Base-by-base conservation (phyloP, 164 flowering plant genomes). In the Tinospora cordifolia region DNA sequence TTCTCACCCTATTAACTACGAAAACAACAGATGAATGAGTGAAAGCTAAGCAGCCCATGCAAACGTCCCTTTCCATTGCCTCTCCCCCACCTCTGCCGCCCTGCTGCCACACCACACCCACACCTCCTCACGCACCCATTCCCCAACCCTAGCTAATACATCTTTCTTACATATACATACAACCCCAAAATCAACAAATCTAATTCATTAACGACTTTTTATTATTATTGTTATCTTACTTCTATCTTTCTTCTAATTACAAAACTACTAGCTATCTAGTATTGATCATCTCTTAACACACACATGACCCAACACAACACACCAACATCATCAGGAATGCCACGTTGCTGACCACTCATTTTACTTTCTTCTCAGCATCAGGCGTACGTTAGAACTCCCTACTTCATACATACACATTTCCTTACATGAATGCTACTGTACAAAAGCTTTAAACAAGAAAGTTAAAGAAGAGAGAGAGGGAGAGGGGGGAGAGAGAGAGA, bases 11-110 rank as follows among this genome's bases (percentile, higher is more conserved):
- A 81, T 76, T 84, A 78, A 84, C 79, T 83, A 51, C 75, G 90
- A 85, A 78, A 85, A 79, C 81, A 83, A 87, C 87, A 69, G 81
- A 80, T 83, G 87, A 83, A 79, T 75, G 83, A 75, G 83, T 66
- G 80, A 81, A 82, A 81, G 83, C 84, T 69, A 74, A 77, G 69
- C 75, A 62, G 63, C 71, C 85, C 90, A 87, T 83, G 88, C 87
- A 87, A 76, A 82, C 85, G 90, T 85, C 90, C 84, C 79, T 84
- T 84, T 85, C 90, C 71, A 13, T 74, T 81, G 76, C 75, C 83
- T 75, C 81, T 78, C 85, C 78, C 86, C 86, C 87, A 83, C 85
- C 77, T 80, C 84, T 83, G 85, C 87, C 85, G 87, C 85, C 79
- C 81, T 78, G 74, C 77, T 69, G 54, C 71, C 71, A 85, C 85